Evolutionary conservation across 345 rosid species (phyloP).

Genomic region (Crucihimalaya himalaica): DNA sequence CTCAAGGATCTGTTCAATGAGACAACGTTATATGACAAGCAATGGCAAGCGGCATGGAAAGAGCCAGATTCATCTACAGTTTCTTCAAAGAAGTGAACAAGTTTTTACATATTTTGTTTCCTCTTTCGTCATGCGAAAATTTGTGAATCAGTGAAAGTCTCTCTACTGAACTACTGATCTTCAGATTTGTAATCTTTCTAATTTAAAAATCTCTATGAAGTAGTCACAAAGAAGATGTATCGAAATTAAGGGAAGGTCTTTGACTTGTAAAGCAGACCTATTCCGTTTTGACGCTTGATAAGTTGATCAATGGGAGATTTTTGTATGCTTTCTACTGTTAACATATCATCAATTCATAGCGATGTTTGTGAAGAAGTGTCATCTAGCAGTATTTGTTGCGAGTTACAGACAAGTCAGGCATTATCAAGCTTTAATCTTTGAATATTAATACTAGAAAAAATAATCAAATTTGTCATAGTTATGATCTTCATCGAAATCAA

Average conservation of each 20-base stretch:
- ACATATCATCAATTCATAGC: not conserved
- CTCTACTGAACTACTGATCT: slow-evolving; percentile 29
- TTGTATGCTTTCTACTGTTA: not conserved
- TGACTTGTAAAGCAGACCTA: slow-evolving; percentile 14
- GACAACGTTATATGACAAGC: slow-evolving; percentile 93
- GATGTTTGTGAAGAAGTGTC: not conserved
- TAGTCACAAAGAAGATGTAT: slow-evolving; percentile 26
- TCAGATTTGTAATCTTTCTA: slow-evolving; percentile 19
- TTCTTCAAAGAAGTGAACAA: slow-evolving; percentile 31
- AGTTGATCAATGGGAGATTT: slow-evolving; percentile 10
- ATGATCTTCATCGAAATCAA: not conserved
- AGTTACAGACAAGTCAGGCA: not conserved
- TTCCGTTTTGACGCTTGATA: not conserved
- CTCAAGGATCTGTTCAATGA: slow-evolving; percentile 76
- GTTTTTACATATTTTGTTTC: slow-evolving; percentile 1
- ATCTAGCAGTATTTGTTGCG: not conserved
- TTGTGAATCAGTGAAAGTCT: slow-evolving; percentile 17
- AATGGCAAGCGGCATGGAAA: slow-evolving; percentile 97
- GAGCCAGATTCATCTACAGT: slow-evolving; percentile 52
- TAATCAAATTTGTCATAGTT: not conserved
- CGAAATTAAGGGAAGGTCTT: not conserved
- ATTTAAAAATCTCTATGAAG: slow-evolving; percentile 8
- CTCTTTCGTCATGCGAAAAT: slow-evolving; percentile 1
- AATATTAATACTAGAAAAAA: not conserved
- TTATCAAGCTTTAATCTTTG: not conserved